A percentile compares a stretch with the other conserved stretches of the same genome.
phyloP scores from a whole-genome alignment of 176 grass and related monocot genomes.

The Phragmites australis region DNA sequence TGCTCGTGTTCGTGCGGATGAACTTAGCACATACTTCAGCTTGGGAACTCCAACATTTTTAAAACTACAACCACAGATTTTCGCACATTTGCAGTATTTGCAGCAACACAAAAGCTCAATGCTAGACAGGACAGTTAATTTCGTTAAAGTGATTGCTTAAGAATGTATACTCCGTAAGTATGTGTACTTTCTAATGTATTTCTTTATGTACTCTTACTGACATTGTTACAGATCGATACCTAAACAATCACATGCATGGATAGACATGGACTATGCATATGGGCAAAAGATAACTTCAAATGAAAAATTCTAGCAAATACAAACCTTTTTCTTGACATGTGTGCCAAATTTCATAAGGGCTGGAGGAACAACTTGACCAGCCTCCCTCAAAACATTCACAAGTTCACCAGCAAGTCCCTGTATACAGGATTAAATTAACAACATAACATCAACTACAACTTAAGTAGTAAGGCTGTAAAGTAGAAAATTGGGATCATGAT shows the following conservation, averaged over 20 bases:
- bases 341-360: conserved; percentile 90
- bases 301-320: conserved; percentile 7
- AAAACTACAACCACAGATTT: background rate
- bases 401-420: conserved; percentile 94
- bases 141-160: background rate
- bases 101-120: background rate
- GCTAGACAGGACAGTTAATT: background rate
- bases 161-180: background rate
- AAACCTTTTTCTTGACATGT: conserved; percentile 99
- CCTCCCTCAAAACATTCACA: conserved; percentile 94
- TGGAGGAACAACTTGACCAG: conserved; percentile 81
- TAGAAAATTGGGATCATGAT: background rate
- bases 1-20: no score
- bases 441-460: conserved; percentile 10
- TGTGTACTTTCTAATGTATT: background rate
- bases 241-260: background rate
- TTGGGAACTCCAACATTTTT: no score
- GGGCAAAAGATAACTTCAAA: conserved; percentile 27
- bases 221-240: background rate
- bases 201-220: background rate
- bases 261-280: background rate
- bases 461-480: background rate
- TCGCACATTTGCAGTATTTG: background rate
- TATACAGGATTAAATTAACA: conserved; percentile 25
- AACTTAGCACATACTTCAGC: no score